A percentile compares a stretch with the other conserved stretches of the same genome.
Evolutionary conservation across 2,329 filamentous ascomycete species (phyloP).

Genomic region (Magnaporthiopsis rhizophila): DNA sequence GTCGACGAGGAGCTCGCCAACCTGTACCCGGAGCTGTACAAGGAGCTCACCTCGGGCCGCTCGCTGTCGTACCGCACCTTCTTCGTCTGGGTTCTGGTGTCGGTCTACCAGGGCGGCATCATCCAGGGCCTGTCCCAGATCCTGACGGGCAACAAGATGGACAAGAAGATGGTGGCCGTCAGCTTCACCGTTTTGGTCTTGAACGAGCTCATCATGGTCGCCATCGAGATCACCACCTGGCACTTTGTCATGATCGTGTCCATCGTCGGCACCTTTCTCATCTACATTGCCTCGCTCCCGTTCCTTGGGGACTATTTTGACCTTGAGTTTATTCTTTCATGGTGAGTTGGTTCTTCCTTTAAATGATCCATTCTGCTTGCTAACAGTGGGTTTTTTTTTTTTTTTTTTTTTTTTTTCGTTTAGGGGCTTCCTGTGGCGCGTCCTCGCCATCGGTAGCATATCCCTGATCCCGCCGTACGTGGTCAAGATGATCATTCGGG

Average conservation of each 20-base stretch:
- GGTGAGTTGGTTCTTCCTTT: conserved; percentile 40
- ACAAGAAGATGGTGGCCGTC: conserved; percentile 68
- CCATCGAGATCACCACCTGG: conserved; percentile 94
- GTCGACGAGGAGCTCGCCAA: conserved; percentile 92
- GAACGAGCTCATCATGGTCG: conserved; percentile 96
- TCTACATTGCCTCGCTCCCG: conserved; percentile 78
- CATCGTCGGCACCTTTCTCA: conserved; percentile 70
- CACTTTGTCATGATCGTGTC: conserved; percentile 84
- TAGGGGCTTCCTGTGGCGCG: conserved; percentile 86
- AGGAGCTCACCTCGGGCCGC: conserved; percentile 84
- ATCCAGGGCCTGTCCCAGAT: conserved; percentile 94
- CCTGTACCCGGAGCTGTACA: conserved; percentile 94
- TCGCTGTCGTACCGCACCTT: conserved; percentile 89
- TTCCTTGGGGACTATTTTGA: conserved; percentile 90
- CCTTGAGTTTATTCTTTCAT: conserved; percentile 65
- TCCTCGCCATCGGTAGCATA: conserved; percentile 69
- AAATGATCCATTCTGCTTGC: background rate
- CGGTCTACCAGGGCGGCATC: conserved; percentile 88
- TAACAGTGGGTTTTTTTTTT: conserved; percentile 1
- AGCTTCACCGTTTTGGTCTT: conserved; percentile 87
- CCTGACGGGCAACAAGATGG: conserved; percentile 52
- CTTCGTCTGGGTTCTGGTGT: conserved; percentile 93
- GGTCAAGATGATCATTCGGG: conserved; percentile 75
- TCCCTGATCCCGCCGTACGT: conserved; percentile 81
- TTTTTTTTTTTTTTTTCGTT: no score